Conservation (phyloP, 768 basidiomycete species). For the Leccinum rimulosum region DNA sequence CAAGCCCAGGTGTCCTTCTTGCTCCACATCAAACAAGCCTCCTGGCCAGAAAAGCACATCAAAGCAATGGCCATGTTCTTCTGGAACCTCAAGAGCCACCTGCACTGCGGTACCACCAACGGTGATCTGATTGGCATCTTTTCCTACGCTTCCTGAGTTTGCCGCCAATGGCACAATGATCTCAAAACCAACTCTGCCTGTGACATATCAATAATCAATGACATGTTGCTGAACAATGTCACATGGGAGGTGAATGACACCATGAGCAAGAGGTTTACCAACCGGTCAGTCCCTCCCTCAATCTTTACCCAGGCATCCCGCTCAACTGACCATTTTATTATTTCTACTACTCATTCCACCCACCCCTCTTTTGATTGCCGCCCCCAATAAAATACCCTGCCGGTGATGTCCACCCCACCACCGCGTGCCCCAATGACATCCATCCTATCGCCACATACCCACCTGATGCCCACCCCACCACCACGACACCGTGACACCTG, state of each 20-base stretch:
- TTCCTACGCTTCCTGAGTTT: neutral
- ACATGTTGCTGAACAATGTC: neutral
- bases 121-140: neutral
- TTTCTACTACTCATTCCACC: too few species aligned
- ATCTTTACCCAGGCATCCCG: too few species aligned
- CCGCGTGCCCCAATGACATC: too few species aligned
- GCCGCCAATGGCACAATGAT: neutral
- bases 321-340: too few species aligned
- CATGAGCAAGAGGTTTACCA: neutral
- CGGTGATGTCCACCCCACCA: too few species aligned
- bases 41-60: neutral
- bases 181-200: neutral
- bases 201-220: neutral
- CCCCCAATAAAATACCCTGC: too few species aligned
- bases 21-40: neutral
- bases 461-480: too few species aligned
- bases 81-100: neutral
- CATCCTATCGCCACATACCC: too few species aligned
- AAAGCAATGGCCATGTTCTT: neutral
- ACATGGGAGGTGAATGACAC: neutral
- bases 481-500: too few species aligned
- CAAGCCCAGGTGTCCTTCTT: neutral
- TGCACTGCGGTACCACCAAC: neutral
- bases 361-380: too few species aligned
- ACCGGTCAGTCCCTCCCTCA: too few species aligned